Conservation (phyloP, 352 stramenopile species). For the Thalassiosira hispida region DNA sequence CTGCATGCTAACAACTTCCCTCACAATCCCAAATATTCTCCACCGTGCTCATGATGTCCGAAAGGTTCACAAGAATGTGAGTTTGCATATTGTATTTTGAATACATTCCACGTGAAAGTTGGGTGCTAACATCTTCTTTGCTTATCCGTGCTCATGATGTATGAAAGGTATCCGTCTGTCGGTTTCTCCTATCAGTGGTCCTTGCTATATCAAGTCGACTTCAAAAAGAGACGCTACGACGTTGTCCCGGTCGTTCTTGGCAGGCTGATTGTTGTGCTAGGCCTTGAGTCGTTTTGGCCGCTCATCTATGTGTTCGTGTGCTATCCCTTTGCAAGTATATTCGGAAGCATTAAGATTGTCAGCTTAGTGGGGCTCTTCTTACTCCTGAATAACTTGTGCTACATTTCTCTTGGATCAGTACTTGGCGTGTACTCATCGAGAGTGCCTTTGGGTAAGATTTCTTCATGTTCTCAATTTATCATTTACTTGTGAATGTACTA, state of each 20-base stretch:
- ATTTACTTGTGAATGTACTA: no score
- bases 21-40: no score
- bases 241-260: conserved; percentile 5
- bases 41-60: no score
- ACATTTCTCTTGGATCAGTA: conserved; percentile 23
- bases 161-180: conserved; percentile 23
- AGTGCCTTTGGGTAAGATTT: no score
- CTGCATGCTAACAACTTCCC: no score
- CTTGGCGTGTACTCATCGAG: conserved; percentile 23
- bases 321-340: conserved; percentile 30
- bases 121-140: no score
- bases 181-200: conserved; percentile 6
- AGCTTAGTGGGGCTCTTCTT: conserved; percentile 17
- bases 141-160: no score
- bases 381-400: conserved; percentile 32
- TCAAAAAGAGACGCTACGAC: conserved; percentile 12
- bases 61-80: conserved; percentile 41
- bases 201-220: neutral
- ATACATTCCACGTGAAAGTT: no score
- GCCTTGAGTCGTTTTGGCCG: conserved; percentile 27
- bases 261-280: conserved; percentile 2
- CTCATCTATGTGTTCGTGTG: conserved; percentile 33
- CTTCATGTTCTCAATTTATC: no score
- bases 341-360: conserved; percentile 20
- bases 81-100: no score